A percentile compares a stretch with the other conserved stretches of the same genome.
These are phyloP conservation scores for Penicillium soppii DNA, from an alignment of 495 filamentous ascomycete genomes.

Conservation along the genomic window DNA sequence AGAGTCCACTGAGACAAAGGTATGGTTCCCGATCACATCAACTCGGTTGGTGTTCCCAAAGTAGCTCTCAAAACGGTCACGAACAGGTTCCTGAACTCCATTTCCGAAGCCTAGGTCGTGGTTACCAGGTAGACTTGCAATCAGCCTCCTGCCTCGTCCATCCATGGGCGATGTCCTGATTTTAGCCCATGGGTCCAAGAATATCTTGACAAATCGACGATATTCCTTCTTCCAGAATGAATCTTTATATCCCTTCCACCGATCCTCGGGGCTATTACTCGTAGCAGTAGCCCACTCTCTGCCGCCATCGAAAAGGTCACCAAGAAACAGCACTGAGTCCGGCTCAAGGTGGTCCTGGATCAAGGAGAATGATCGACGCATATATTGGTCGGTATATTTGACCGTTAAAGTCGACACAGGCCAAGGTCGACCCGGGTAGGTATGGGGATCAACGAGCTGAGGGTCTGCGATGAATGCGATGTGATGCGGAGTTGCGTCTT, in stretches of 20 bases:
- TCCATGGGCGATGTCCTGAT: constrained; percentile 37
- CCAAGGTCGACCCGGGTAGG: constrained; percentile 93
- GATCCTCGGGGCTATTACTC: constrained; percentile 64
- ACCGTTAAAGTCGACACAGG: constrained; percentile 77
- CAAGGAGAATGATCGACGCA: constrained; percentile 72
- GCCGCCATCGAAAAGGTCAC: constrained; percentile 95
- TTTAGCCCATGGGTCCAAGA: constrained; percentile 61
- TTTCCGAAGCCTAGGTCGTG: constrained; percentile 95
- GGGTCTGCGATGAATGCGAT: constrained; percentile 90
- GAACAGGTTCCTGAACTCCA: constrained; percentile 74
- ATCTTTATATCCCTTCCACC: constrained; percentile 73
- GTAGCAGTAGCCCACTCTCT: constrained; percentile 83
- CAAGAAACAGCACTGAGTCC: constrained; percentile 84
- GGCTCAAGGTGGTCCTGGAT: constrained; percentile 71
- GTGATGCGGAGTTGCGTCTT: constrained; percentile 75
- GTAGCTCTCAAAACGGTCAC: constrained; percentile 79
- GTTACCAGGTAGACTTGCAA: constrained; percentile 86
- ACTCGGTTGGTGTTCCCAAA: constrained; percentile 89
- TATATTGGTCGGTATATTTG: constrained; percentile 82
- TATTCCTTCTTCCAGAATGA: constrained; percentile 84
- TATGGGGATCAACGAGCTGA: constrained; percentile 96
- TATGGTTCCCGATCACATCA: constrained; percentile 91
- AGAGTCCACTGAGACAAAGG: constrained; percentile 86
- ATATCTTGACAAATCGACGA: constrained; percentile 74
- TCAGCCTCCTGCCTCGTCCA: constrained; percentile 58